Evolutionary conservation across 148 eudicot species (phyloP).

Genomic region (Cornus suecica): DNA sequence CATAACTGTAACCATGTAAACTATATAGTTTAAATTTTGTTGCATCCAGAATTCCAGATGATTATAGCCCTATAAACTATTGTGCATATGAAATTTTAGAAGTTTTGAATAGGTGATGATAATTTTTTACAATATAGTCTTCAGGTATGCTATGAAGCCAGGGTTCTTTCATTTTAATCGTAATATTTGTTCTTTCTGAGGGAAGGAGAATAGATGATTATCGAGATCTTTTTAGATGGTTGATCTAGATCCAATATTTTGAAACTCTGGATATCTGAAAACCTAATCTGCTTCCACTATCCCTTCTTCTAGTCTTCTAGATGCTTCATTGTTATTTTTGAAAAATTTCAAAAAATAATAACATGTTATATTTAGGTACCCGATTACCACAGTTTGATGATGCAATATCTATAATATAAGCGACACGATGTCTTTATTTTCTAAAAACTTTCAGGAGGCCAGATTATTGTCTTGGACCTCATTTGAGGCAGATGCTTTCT

Average conservation of each 20-base stretch:
- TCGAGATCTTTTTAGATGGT: background rate
- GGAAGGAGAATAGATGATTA: background rate
- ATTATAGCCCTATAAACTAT: no score
- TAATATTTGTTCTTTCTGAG: background rate
- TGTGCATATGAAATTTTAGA: background rate
- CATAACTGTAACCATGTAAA: background rate
- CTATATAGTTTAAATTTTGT: no score
- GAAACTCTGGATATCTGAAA: no score
- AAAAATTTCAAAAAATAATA: background rate
- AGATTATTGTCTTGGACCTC: slow-evolving; percentile 98
- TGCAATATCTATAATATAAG: background rate
- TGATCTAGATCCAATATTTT: no score
- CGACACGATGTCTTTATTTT: background rate
- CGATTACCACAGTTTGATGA: background rate
- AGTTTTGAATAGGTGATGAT: background rate
- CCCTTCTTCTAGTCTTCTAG: no score
- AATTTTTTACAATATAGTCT: background rate
- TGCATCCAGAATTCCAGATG: no score
- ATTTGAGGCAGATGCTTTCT: slow-evolving; percentile 41
- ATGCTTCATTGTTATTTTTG: background rate
- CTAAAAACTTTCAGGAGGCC: slow-evolving; percentile 65
- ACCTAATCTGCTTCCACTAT: no score
- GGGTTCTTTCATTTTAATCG: no score
- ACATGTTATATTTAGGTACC: background rate
- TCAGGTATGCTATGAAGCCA: background rate